A percentile compares a stretch with the other conserved stretches of the same genome.
Evolutionary conservation across 345 rosid genomes (phyloP).

Genomic region (Dovyalis caffra): DNA sequence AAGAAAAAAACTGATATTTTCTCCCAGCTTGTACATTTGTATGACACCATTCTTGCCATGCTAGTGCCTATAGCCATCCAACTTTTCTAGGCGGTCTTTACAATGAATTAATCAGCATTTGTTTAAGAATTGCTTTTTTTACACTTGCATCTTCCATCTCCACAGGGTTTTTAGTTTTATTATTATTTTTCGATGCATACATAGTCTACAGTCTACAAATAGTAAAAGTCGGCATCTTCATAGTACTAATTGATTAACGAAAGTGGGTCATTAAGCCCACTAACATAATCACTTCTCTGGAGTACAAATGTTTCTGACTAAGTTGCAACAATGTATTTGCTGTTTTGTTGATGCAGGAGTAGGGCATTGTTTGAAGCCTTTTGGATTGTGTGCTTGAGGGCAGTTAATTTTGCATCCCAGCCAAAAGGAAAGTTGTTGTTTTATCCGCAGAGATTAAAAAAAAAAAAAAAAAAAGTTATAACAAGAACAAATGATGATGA

Average conservation of each 20-base stretch:
- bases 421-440: not conserved
- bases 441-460: not conserved
- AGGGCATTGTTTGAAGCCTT: slow-evolving; percentile 1
- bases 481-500: slow-evolving; percentile 45
- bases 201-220: no score
- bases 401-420: not conserved
- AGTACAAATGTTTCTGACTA: not conserved
- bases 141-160: not conserved
- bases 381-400: not conserved
- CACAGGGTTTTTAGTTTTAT: not conserved
- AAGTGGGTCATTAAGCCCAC: not conserved
- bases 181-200: no score
- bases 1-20: no score
- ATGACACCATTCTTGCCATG: no score
- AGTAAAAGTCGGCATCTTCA: not conserved
- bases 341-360: not conserved
- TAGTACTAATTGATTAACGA: not conserved
- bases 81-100: no score
- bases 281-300: not conserved
- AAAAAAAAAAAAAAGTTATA: not conserved
- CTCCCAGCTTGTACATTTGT: no score
- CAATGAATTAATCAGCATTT: not conserved
- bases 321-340: not conserved
- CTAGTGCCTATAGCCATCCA: no score
- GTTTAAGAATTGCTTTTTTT: not conserved